These are phyloP conservation scores for Xerocomus minutiporus DNA, from an alignment of 1,284 basidiomycete species.

Conservation along the genomic window DNA sequence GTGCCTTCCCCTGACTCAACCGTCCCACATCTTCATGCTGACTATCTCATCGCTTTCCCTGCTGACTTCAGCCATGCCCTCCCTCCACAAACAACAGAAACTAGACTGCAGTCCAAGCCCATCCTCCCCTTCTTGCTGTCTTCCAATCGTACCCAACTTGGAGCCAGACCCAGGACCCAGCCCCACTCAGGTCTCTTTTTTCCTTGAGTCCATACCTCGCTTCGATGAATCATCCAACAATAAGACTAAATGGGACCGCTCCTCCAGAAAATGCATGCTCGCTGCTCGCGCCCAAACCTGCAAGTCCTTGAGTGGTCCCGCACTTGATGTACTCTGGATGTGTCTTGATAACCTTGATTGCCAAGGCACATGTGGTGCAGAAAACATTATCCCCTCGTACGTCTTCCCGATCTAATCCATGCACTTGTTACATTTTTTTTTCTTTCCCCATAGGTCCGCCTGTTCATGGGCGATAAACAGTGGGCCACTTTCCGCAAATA, in stretches of 20 bases:
- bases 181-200: conserved; percentile 7
- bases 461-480: conserved; percentile 27
- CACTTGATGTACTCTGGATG: too few species aligned
- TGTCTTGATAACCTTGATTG: too few species aligned
- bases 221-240: too few species aligned
- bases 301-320: too few species aligned
- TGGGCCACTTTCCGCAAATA: conserved; percentile 25
- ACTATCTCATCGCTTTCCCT: too few species aligned
- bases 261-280: too few species aligned
- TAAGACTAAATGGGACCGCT: too few species aligned
- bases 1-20: too few species aligned
- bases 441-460: not conserved
- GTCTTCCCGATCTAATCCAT: not conserved
- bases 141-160: not conserved
- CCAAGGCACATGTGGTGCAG: not conserved
- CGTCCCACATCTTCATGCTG: too few species aligned
- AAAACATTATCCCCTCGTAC: not conserved
- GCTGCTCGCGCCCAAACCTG: too few species aligned
- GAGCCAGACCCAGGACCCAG: not conserved
- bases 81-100: not conserved
- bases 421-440: not conserved
- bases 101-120: not conserved
- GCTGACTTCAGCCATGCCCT: too few species aligned
- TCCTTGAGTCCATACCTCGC: too few species aligned
- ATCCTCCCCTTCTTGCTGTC: not conserved